Evolutionary conservation across 2,329 filamentous ascomycete genomes (phyloP).

Genomic region (Hypocrella siamensis): DNA sequence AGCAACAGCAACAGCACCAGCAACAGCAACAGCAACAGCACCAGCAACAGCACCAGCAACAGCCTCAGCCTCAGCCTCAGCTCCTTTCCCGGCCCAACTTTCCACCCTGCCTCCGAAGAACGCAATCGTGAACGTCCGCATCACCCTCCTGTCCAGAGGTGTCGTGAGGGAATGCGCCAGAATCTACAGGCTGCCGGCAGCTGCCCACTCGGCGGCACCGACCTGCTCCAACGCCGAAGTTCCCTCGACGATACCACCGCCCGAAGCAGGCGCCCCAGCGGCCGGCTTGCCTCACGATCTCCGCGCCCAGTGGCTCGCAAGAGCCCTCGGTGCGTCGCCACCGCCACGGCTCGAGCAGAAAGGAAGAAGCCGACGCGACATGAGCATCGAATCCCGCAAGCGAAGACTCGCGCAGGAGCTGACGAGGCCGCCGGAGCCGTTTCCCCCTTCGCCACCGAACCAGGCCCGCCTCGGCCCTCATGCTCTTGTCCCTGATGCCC

Average conservation of each 20-base stretch:
- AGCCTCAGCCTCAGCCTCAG: slow-evolving; percentile 5
- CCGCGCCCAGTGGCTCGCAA: slow-evolving; percentile 56
- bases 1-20: too few species aligned
- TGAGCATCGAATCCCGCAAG: slow-evolving; percentile 19
- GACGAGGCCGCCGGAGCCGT: slow-evolving; percentile 17
- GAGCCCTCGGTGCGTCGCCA: slow-evolving; percentile 18
- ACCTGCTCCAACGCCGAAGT: slow-evolving; percentile 25
- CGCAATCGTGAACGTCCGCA: slow-evolving; percentile 42
- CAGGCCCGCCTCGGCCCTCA: slow-evolving; percentile 35
- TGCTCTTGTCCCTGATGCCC: slow-evolving; percentile 50
- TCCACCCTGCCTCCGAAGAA: slow-evolving; percentile 7
- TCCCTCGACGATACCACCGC: slow-evolving; percentile 25
- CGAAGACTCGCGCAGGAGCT: slow-evolving; percentile 32
- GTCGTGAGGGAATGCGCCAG: slow-evolving; percentile 57
- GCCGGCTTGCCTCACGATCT: slow-evolving; percentile 29
- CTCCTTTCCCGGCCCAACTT: slow-evolving; percentile 10
- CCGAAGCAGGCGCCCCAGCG: slow-evolving; percentile 1
- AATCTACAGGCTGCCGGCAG: slow-evolving; percentile 63
- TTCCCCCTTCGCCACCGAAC: slow-evolving; percentile 19
- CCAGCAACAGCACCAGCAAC: too few species aligned
- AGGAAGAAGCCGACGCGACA: slow-evolving; percentile 9
- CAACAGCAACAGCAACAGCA: too few species aligned
- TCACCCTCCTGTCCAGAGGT: slow-evolving; percentile 56
- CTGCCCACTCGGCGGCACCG: slow-evolving; percentile 4
- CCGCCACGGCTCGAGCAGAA: slow-evolving; percentile 1